Conservation (phyloP, 169 alveolate species). For the Plasmodium malariae region DNA sequence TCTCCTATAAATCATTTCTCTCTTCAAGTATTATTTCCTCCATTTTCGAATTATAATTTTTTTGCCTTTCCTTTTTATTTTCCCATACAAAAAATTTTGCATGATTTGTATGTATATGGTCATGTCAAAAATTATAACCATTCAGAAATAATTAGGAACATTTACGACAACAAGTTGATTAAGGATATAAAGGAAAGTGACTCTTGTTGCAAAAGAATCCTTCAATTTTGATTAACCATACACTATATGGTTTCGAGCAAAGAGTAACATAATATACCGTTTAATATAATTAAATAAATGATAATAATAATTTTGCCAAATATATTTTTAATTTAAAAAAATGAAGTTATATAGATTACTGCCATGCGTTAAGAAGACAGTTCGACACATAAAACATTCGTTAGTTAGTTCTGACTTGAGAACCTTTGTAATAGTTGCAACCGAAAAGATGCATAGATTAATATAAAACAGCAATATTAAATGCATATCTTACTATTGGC, state of each 20-base stretch:
- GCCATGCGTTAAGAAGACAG: no score
- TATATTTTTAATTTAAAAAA: no score
- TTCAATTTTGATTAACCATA: conserved; percentile 15
- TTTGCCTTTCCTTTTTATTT: conserved; percentile 72
- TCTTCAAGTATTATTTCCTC: conserved; percentile 69
- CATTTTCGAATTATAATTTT: conserved; percentile 67
- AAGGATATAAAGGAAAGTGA: conserved; percentile 66
- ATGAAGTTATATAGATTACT: background rate
- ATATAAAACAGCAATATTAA: no score
- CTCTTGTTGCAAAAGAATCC: background rate
- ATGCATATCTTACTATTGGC: no score
- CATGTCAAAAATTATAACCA: conserved; percentile 73
- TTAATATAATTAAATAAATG: background rate
- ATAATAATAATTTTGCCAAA: no score
- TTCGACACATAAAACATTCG: no score
- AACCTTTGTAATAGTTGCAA: no score
- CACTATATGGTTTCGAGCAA: background rate
- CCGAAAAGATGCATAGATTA: no score
- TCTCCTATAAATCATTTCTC: conserved; percentile 77
- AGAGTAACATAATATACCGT: background rate
- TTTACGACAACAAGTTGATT: conserved; percentile 38
- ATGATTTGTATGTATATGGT: conserved; percentile 72
- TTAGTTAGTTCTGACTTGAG: no score
- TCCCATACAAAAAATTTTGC: conserved; percentile 64
- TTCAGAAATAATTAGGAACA: conserved; percentile 64